These are phyloP conservation scores for Hypoxylon crocopeplum DNA, from an alignment of 495 filamentous ascomycete species.

Conservation along the genomic window DNA sequence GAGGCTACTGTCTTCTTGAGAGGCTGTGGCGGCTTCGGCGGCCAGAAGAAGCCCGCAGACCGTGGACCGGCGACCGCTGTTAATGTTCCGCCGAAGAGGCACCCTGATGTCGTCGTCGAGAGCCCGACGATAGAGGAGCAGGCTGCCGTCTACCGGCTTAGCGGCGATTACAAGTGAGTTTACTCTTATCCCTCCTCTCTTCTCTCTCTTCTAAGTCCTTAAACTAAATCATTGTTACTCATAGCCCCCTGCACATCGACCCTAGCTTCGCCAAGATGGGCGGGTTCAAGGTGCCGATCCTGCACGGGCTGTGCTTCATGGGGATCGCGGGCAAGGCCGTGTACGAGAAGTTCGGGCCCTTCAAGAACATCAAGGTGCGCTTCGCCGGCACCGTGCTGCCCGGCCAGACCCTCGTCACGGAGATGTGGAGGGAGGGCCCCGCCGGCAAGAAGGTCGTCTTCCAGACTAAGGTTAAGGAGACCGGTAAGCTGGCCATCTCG, in stretches of 20 bases:
- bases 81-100: constrained; percentile 78
- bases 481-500: constrained; percentile 89
- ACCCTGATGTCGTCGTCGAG: constrained; percentile 82
- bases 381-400: constrained; percentile 94
- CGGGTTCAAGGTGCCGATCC: constrained; percentile 92
- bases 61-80: constrained; percentile 79
- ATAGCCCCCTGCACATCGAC: constrained; percentile 92
- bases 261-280: constrained; percentile 93
- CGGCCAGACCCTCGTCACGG: constrained; percentile 91
- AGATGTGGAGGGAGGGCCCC: constrained; percentile 96
- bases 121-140: constrained; percentile 93
- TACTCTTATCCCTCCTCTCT: not conserved
- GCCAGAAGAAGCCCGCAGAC: constrained; percentile 76
- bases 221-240: not conserved
- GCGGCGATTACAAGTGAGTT: constrained; percentile 75
- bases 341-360: constrained; percentile 80
- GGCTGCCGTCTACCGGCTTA: constrained; percentile 92
- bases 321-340: constrained; percentile 91
- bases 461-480: constrained; percentile 94
- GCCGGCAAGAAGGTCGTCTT: constrained; percentile 86
- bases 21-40: constrained; percentile 91
- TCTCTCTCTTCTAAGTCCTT: not conserved
- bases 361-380: constrained; percentile 94
- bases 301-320: constrained; percentile 96
- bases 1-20: constrained; percentile 91